Conservation (phyloP, 495 filamentous ascomycete species). For the Penicillium parvum region DNA sequence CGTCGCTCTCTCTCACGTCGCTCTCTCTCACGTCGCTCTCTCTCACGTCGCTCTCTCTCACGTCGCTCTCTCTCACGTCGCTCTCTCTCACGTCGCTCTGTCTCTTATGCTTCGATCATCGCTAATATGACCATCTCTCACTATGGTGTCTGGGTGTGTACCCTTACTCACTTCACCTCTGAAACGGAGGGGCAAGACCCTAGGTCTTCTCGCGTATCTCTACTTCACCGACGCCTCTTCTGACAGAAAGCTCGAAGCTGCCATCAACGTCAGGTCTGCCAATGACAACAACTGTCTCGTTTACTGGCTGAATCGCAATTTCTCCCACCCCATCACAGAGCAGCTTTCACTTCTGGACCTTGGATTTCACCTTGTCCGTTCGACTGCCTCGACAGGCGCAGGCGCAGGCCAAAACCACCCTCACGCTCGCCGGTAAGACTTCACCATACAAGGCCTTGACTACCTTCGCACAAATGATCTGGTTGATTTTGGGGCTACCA, state of each 20-base stretch:
- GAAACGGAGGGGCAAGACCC: slow-evolving; percentile 20
- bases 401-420: slow-evolving; percentile 1
- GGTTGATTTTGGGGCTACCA: slow-evolving; percentile 13
- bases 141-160: slow-evolving; percentile 29
- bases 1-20: too few species aligned
- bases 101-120: not conserved
- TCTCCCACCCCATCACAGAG: slow-evolving; percentile 21
- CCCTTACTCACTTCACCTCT: slow-evolving; percentile 20
- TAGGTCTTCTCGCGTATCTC: slow-evolving; percentile 26
- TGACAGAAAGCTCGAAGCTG: slow-evolving; percentile 17
- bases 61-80: too few species aligned
- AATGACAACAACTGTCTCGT: slow-evolving; percentile 23
- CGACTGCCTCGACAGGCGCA: not conserved
- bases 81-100: too few species aligned
- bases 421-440: slow-evolving; percentile 8
- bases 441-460: slow-evolving; percentile 23
- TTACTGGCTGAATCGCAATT: slow-evolving; percentile 23
- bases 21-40: too few species aligned
- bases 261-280: slow-evolving; percentile 28
- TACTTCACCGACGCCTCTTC: slow-evolving; percentile 22
- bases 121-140: slow-evolving; percentile 23
- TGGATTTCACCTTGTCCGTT: slow-evolving; percentile 20
- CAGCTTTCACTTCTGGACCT: slow-evolving; percentile 14
- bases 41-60: too few species aligned
- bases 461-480: slow-evolving; percentile 22